These are phyloP conservation scores for Ascochyta viciae-villosae DNA, from an alignment of 2,329 filamentous ascomycete genomes.

Conservation along the genomic window DNA sequence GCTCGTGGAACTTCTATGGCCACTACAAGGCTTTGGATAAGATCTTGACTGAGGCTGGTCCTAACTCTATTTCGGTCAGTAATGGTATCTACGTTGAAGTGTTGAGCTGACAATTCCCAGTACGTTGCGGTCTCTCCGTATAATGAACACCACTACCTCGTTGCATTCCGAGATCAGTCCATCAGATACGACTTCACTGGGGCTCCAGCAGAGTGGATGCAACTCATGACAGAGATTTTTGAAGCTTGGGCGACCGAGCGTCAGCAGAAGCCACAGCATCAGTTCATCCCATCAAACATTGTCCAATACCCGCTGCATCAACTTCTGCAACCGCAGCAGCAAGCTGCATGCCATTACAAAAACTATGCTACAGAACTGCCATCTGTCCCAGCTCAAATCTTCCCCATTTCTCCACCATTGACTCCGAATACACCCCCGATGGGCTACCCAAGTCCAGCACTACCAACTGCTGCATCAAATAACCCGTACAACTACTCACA, in stretches of 20 bases:
- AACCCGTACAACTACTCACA: constrained; percentile 16
- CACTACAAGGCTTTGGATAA: constrained; percentile 37
- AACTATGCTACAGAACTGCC: constrained; percentile 6
- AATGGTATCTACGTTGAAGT: background rate
- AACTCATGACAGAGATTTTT: constrained; percentile 44
- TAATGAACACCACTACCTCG: constrained; percentile 42
- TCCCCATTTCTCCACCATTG: constrained; percentile 23
- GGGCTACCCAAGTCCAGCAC: constrained; percentile 19
- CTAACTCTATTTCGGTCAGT: constrained; percentile 40
- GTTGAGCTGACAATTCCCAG: constrained; percentile 16
- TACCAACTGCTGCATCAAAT: constrained; percentile 14
- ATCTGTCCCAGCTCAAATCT: background rate
- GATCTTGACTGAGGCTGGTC: constrained; percentile 36
- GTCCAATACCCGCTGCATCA: constrained; percentile 12
- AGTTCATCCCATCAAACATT: constrained; percentile 1
- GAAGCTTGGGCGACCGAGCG: constrained; percentile 38
- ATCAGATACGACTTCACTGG: constrained; percentile 46
- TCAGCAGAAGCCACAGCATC: constrained; percentile 26
- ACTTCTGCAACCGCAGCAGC: constrained; percentile 13
- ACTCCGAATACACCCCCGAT: constrained; percentile 22
- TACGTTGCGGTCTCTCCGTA: constrained; percentile 46
- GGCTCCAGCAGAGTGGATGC: constrained; percentile 42
- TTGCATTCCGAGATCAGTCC: constrained; percentile 41
- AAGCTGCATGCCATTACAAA: constrained; percentile 17
- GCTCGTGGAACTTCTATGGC: constrained; percentile 44